phyloP scores from a whole-genome alignment of 1,284 basidiomycete species.

The Somion occarium region DNA sequence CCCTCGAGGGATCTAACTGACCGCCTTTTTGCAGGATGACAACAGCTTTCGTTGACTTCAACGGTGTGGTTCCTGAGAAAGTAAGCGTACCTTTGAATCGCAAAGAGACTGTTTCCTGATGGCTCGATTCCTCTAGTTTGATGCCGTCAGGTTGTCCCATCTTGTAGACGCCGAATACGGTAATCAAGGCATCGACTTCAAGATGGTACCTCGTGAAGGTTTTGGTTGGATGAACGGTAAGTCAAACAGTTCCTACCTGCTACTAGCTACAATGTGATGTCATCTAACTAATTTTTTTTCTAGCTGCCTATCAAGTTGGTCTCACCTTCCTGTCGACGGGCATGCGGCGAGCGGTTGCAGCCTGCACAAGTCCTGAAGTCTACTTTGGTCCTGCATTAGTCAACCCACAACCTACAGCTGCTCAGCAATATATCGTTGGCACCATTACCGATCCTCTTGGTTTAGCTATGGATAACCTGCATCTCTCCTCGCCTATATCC shows the following conservation, averaged over 20 bases:
- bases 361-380: slow-evolving; percentile 87
- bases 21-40: slow-evolving; percentile 63
- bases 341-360: slow-evolving; percentile 92
- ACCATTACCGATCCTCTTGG: slow-evolving; percentile 57
- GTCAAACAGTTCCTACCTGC: slow-evolving; percentile 21
- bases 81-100: slow-evolving; percentile 30
- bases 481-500: slow-evolving; percentile 18
- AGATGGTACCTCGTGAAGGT: slow-evolving; percentile 93
- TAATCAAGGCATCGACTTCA: slow-evolving; percentile 97
- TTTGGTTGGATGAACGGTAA: slow-evolving; percentile 96
- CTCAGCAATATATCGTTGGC: slow-evolving; percentile 33
- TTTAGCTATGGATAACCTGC: slow-evolving; percentile 63
- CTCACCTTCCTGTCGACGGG: slow-evolving; percentile 91
- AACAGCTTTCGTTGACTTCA: slow-evolving; percentile 91
- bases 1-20: not conserved
- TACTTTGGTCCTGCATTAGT: slow-evolving; percentile 62
- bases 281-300: slow-evolving; percentile 5
- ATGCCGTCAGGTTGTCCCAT: slow-evolving; percentile 92
- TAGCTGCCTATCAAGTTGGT: slow-evolving; percentile 92
- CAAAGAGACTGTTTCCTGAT: slow-evolving; percentile 7
- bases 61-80: slow-evolving; percentile 97
- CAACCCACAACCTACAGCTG: slow-evolving; percentile 29
- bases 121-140: slow-evolving; percentile 54
- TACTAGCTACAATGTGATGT: slow-evolving; percentile 2
- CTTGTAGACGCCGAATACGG: slow-evolving; percentile 98